Evolutionary conservation across 805 yeast genomes (phyloP).

Genomic region (Danielia reshetovae): DNA sequence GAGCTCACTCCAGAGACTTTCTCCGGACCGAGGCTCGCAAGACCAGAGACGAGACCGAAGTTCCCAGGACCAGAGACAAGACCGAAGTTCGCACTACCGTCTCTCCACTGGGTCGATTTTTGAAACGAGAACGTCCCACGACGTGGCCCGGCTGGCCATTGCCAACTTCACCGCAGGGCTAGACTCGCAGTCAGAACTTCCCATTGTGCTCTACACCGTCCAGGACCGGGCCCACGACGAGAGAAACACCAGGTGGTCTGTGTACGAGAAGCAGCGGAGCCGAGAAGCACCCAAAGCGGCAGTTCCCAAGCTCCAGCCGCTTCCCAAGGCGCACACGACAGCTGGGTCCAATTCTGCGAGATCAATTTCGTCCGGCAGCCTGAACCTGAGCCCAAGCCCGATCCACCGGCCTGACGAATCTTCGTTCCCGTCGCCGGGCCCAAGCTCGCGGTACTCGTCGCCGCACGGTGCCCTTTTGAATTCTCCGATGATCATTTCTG

Average conservation of each 20-base stretch:
- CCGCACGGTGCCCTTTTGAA: no score
- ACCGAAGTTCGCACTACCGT: conserved; percentile 5
- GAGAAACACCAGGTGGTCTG: conserved; percentile 6
- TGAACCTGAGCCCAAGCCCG: neutral
- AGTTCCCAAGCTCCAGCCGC: neutral
- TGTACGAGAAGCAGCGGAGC: conserved; percentile 5
- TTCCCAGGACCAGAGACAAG: neutral
- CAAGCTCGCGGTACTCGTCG: neutral
- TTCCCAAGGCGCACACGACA: neutral
- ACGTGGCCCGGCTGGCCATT: no score
- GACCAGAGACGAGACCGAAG: neutral
- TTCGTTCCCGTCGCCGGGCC: conserved; percentile 6
- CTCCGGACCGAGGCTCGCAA: no score
- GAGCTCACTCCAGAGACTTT: no score
- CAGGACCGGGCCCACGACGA: conserved; percentile 19
- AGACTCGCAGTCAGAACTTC: conserved; percentile 24
- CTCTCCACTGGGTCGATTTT: conserved; percentile 1
- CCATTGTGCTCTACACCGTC: conserved; percentile 28
- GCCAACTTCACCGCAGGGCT: conserved; percentile 27
- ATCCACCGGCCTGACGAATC: neutral
- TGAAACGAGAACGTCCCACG: no score
- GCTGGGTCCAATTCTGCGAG: conserved; percentile 8
- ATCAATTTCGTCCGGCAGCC: conserved; percentile 4
- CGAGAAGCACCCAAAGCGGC: neutral
- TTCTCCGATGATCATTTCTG: neutral